Evolutionary conservation across 257 asterid species (phyloP).

Genomic region (Solanum chiquidenum): DNA sequence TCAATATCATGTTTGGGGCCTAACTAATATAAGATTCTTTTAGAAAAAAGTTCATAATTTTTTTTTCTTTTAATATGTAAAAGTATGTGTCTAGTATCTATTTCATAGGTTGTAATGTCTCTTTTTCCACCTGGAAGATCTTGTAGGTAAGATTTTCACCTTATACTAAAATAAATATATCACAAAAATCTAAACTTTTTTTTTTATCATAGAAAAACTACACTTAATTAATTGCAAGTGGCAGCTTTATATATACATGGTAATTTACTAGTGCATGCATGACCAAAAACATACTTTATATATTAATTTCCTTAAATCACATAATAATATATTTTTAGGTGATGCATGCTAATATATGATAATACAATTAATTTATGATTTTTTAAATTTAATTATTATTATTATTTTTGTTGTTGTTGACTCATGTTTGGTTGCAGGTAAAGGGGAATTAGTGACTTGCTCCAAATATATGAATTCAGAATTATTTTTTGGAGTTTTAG

Average conservation of each 20-base stretch:
- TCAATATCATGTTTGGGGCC: not conserved
- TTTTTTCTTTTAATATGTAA: not conserved
- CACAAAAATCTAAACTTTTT: not conserved
- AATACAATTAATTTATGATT: not conserved
- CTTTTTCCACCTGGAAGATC: conserved; percentile 6
- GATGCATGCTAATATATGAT: not conserved
- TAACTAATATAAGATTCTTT: not conserved
- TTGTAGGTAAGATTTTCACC: conserved; percentile 16
- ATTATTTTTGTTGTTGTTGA: not conserved
- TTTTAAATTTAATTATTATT: no score
- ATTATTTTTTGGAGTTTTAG: conserved; percentile 42
- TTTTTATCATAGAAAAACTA: not conserved
- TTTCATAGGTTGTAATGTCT: not conserved
- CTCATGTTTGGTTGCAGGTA: conserved; percentile 15
- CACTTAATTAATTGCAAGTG: not conserved
- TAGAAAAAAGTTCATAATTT: not conserved
- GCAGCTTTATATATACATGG: not conserved
- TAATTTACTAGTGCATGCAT: not conserved
- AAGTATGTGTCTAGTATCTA: not conserved
- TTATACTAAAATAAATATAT: not conserved
- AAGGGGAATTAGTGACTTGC: conserved; percentile 43
- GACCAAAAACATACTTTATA: not conserved
- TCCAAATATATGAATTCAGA: conserved; percentile 30
- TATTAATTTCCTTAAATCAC: not conserved
- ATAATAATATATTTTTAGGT: not conserved